Evolutionary conservation across 2,329 filamentous ascomycete species (phyloP), one percentile per base, ranked within the genome.

Genomic region (Diatrype stigma): DNA sequence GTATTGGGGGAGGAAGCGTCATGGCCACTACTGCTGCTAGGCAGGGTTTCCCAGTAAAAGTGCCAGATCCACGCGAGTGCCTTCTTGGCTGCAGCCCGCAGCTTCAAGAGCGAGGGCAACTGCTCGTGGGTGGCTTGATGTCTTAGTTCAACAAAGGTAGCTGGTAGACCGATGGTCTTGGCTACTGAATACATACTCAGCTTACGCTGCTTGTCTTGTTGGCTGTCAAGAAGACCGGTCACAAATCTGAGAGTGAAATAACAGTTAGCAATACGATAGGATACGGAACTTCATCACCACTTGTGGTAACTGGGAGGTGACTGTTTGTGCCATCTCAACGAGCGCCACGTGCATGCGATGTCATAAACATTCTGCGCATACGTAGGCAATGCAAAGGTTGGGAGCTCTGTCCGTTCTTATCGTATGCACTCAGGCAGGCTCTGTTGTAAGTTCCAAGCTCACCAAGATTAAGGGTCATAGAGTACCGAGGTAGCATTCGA

Each of bases 71-170:
- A 96, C 42, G 77, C 75, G 55, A 96, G 74, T 1, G 87, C 89
- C 60, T 86, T 82, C 56, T 77, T 72, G 1, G 87, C 82, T 1
- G 87, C 87, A 34, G 78, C 78, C 48, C 90, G 81, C 55, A 96
- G 74, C 56, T 90, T 84, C 11, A 81, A 77, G 48, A 96, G 74
- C 1, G 86, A 85, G 0, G 92, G 92, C 51, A 96, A 74, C 65
- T 91, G 88, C 68, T 95, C 89, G 67, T 97, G 92, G 38, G 91
- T 95, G 42, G 89, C 89, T 71, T 95, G 89, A 67, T 96, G 92
- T 44, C 92, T 82, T 52, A 95, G 76, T 73, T 96, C 91, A 49
- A 96, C 90, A 68, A 96, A 95, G 0, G 87, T 86, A 0, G 86
- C 83, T 0, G 87, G 87, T 51, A 91, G 71, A 0, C 81, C 84